These are phyloP conservation scores for Tetradesmus lagerheimii DNA, from an alignment of 139 green algal genomes.

Conservation along the genomic window DNA sequence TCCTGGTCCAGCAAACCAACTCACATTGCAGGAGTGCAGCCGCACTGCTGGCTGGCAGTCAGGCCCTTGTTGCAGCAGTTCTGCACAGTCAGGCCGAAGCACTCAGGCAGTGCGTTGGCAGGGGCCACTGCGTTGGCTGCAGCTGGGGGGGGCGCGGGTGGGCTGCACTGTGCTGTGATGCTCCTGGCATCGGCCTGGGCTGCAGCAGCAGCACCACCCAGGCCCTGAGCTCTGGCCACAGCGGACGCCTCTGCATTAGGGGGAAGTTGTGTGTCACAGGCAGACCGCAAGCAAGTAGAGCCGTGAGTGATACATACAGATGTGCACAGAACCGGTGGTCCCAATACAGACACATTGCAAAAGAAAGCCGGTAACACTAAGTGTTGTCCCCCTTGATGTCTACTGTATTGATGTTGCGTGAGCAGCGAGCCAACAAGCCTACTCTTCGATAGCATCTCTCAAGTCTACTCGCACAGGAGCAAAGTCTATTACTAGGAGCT, in stretches of 20 bases:
- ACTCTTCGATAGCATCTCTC: too few species aligned
- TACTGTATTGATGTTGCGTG: too few species aligned
- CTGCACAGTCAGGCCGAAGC: not conserved
- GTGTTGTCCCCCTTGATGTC: too few species aligned
- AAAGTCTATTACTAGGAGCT: too few species aligned
- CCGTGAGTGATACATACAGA: too few species aligned
- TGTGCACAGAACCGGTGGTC: too few species aligned
- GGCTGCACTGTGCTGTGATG: not conserved
- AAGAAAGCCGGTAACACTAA: too few species aligned
- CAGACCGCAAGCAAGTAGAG: too few species aligned
- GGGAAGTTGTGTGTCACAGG: not conserved
- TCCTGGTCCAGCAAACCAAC: too few species aligned
- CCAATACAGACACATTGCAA: too few species aligned
- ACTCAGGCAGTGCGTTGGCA: not conserved
- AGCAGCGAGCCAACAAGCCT: too few species aligned
- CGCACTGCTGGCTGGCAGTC: constrained; percentile 8
- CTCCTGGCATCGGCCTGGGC: not conserved
- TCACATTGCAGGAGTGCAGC: constrained; percentile 29
- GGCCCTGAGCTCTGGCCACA: constrained; percentile 1
- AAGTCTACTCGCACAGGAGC: too few species aligned
- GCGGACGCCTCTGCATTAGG: not conserved
- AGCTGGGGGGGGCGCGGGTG: not conserved
- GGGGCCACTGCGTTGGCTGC: not conserved
- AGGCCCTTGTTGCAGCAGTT: not conserved
- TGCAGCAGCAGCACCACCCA: not conserved